Evolutionary conservation across 768 basidiomycete species (phyloP).

Genomic region (Phallus indusiatus): DNA sequence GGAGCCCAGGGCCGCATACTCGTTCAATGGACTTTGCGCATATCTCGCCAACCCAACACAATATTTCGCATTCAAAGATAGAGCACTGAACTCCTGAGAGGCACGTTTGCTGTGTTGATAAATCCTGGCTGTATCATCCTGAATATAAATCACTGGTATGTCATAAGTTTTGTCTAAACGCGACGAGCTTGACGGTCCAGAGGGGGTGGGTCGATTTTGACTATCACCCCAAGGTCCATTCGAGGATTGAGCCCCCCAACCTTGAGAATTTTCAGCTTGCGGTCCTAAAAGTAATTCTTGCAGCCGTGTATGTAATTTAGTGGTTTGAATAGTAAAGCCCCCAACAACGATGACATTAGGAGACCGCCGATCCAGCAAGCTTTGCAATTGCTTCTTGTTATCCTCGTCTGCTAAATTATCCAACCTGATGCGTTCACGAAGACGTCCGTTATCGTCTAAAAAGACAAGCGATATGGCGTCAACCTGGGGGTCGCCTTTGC

Average conservation of each 20-base stretch:
- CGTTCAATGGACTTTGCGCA: constrained; percentile 87
- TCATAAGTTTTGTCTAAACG: constrained; percentile 16
- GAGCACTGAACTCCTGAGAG: constrained; percentile 67
- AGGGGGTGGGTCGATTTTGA: constrained; percentile 32
- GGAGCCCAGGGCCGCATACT: constrained; percentile 80
- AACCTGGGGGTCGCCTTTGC: constrained; percentile 87
- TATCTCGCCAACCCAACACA: constrained; percentile 92
- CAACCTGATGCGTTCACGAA: constrained; percentile 83
- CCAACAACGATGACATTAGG: constrained; percentile 87
- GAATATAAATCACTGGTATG: constrained; percentile 73
- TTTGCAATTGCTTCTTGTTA: constrained; percentile 62
- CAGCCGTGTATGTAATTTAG: constrained; percentile 55
- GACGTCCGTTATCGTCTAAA: constrained; percentile 79
- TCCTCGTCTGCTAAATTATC: constrained; percentile 76
- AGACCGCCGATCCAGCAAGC: constrained; percentile 70
- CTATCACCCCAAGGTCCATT: constrained; percentile 15
- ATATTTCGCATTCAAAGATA: constrained; percentile 76
- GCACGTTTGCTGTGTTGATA: constrained; percentile 89
- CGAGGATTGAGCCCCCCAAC: constrained; percentile 21
- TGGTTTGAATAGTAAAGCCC: constrained; percentile 77
- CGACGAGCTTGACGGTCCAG: constrained; percentile 7
- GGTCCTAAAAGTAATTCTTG: constrained; percentile 40
- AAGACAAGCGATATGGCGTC: constrained; percentile 82
- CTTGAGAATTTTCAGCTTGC: not conserved
- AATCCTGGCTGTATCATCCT: constrained; percentile 87